Base-by-base conservation (phyloP, 129 eudicot species). In the Gnaphalium uliginosum region DNA sequence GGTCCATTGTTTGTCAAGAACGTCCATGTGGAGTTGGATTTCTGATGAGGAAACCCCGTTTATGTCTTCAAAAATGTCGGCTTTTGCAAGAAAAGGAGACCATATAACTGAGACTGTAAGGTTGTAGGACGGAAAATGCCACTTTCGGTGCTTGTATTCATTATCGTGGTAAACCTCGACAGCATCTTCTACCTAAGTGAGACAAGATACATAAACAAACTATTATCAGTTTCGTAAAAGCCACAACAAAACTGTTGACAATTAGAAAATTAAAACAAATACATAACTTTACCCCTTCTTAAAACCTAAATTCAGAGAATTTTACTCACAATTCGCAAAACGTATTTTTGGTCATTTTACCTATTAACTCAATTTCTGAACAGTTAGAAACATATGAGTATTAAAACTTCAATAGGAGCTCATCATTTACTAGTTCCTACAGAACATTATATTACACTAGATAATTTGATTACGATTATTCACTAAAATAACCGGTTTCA, bases 61-160 rank as follows among this genome's bases (percentile, higher is more conserved):
- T 14, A 68, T 5, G 67, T 95, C 99, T 86, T 91, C 96, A 41
- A 82, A 89, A 23, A 84, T 87, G 33, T 89, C 88, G 26, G 97
- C 97, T 81, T 89, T 61, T 18, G 89, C 84, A n/a, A 91, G 87
- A 79, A 91, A 89, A 32, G 99, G 99, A 22, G 99, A 95, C 97
- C 97, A 95, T 17, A 87, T 58, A 66, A 84, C 81, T 21, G 89
- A 86, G 35, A 95, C 76, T 2, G 90, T 89, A 32, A 95, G 83
- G 79, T 91, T 89, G 86, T 91, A 84, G 2, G 92, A 82, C 2
- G 89, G 86, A 79, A 95, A 95, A 68, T 78, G 76, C 99, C 99
- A 95, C 83, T 84, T 89, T 76, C 88, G 60, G 76, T 84, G 79
- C 75, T 81, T 91, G 84, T 87, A 95, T 25, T 70, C 89, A 23